These are phyloP conservation scores for Huiozyma sinensis DNA, from an alignment of 805 yeast species.

Conservation along the genomic window DNA sequence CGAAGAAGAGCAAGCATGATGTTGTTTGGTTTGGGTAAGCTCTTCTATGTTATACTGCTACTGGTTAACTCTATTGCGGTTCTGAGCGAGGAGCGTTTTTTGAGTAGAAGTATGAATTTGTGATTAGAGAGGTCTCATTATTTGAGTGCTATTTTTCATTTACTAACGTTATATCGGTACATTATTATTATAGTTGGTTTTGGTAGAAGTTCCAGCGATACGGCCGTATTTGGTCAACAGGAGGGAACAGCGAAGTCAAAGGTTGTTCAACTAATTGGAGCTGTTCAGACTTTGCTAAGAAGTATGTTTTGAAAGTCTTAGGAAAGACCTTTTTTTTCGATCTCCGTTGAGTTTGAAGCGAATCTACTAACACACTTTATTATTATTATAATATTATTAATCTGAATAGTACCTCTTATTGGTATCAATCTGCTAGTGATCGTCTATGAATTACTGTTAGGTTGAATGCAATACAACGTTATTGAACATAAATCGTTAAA, in stretches of 20 bases:
- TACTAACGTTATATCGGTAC: too few species aligned
- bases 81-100: slow-evolving; percentile 68
- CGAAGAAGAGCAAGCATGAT: slow-evolving; percentile 5
- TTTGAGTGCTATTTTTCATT: neutral
- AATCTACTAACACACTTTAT: neutral
- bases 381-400: neutral
- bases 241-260: slow-evolving; percentile 45
- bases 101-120: slow-evolving; percentile 41
- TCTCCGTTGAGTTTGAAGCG: neutral
- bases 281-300: slow-evolving; percentile 65
- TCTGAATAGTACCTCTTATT: slow-evolving; percentile 48
- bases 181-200: slow-evolving; percentile 32
- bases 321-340: neutral
- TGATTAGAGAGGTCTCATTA: too few species aligned
- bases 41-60: slow-evolving; percentile 43
- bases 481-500: neutral
- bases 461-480: slow-evolving; percentile 29
- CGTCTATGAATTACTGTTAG: slow-evolving; percentile 57
- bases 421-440: slow-evolving; percentile 56
- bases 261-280: slow-evolving; percentile 55
- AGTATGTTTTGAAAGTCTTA: slow-evolving; percentile 29
- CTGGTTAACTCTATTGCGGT: slow-evolving; percentile 68
- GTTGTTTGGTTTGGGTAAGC: slow-evolving; percentile 52
- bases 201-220: slow-evolving; percentile 30
- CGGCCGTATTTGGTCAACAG: slow-evolving; percentile 35